Evolutionary conservation across 2,329 filamentous ascomycete genomes (phyloP).

Genomic region (Colletotrichum euphorbiae): DNA sequence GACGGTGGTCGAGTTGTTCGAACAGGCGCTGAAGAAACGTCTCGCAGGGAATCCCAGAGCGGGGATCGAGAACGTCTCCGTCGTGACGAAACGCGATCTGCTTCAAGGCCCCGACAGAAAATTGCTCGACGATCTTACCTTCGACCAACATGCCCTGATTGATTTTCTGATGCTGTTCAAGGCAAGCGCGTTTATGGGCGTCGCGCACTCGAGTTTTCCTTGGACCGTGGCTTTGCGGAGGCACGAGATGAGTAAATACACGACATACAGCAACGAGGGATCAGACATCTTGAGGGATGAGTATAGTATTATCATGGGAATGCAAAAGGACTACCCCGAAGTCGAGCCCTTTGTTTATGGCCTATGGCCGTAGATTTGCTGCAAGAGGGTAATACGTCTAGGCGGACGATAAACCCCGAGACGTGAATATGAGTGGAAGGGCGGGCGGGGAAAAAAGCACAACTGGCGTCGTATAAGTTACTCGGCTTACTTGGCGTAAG

Average conservation of each 20-base stretch:
- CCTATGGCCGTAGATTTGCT: conserved; percentile 45
- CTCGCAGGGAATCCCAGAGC: not conserved
- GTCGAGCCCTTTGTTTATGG: conserved; percentile 47
- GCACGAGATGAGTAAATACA: conserved; percentile 48
- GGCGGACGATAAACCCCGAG: no score
- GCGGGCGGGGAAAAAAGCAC: no score
- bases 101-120: conserved; percentile 41
- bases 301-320: conserved; percentile 49
- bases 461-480: no score
- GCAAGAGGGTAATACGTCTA: no score
- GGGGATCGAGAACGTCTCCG: conserved; percentile 41
- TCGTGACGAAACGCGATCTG: conserved; percentile 49
- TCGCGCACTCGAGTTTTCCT: conserved; percentile 49
- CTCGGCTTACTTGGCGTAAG: no score
- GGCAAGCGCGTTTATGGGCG: conserved; percentile 49
- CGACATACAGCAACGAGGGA: conserved; percentile 44
- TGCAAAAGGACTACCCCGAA: conserved; percentile 46
- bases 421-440: no score
- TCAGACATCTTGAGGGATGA: conserved; percentile 48
- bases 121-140: conserved; percentile 44
- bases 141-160: conserved; percentile 49
- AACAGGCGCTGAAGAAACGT: conserved; percentile 30
- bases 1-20: conserved; percentile 45
- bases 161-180: conserved; percentile 50
- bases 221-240: conserved; percentile 49